Conservation (phyloP, 2,329 filamentous ascomycete genomes). For the Aspergillus floridensis region DNA sequence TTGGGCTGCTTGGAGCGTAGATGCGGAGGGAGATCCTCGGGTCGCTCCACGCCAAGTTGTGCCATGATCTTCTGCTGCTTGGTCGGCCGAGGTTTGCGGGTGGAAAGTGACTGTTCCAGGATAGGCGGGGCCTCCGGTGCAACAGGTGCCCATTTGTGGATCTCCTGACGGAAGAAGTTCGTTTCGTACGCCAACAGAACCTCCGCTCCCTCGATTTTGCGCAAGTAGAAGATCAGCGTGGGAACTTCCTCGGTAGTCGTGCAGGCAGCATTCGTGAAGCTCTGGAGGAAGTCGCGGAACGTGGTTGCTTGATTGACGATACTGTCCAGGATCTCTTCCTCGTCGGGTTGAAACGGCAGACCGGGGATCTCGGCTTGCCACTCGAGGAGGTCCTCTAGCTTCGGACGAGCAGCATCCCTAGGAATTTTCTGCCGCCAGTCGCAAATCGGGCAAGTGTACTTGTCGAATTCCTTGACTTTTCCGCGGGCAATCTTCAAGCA, state of each 20-base stretch:
- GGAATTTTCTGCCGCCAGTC: slow-evolving; percentile 97
- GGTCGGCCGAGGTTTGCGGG: slow-evolving; percentile 90
- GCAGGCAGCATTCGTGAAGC: slow-evolving; percentile 76
- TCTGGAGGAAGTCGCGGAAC: slow-evolving; percentile 78
- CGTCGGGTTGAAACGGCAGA: slow-evolving; percentile 92
- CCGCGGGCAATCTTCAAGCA: slow-evolving; percentile 96
- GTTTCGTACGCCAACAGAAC: slow-evolving; percentile 88
- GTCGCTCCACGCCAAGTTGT: slow-evolving; percentile 82
- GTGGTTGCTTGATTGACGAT: slow-evolving; percentile 82
- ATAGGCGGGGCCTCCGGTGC: slow-evolving; percentile 82
- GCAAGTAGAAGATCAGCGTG: slow-evolving; percentile 88
- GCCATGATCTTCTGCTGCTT: slow-evolving; percentile 95
- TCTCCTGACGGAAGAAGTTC: slow-evolving; percentile 94
- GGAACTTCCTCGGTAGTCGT: slow-evolving; percentile 82
- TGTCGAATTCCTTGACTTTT: slow-evolving; percentile 97
- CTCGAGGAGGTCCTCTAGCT: slow-evolving; percentile 80
- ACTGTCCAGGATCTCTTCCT: slow-evolving; percentile 79
- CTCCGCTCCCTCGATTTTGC: slow-evolving; percentile 96
- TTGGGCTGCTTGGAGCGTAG: slow-evolving; percentile 75
- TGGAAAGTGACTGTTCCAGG: slow-evolving; percentile 82
- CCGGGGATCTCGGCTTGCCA: slow-evolving; percentile 79
- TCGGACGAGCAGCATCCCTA: slow-evolving; percentile 89
- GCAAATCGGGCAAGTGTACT: slow-evolving; percentile 97
- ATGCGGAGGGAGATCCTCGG: slow-evolving; percentile 82
- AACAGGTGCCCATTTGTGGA: slow-evolving; percentile 92